Evolutionary conservation across 1,139 yeast genomes (phyloP), one percentile per base, ranked within the genome.

Genomic region (Wickerhamomyces sp.): DNA sequence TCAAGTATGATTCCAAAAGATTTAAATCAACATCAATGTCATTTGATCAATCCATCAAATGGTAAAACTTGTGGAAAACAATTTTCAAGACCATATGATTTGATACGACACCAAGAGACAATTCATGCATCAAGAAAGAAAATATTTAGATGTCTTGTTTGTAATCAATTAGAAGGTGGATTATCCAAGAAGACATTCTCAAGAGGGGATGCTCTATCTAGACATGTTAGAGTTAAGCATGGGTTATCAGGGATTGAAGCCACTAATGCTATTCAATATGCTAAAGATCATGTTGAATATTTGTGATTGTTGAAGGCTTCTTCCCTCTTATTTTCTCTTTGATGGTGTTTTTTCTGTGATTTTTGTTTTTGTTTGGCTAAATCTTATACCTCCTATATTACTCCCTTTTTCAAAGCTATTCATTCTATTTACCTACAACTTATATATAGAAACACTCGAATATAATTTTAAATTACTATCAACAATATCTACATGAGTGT

Each of bases 101-200:
- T 93, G 60, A 85, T 91, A 31, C 79, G 99, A 58, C 98, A 93
- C 65, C 96, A 91, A 67, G 96, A 93, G 62, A 91, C 98, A 0
- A 93, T 93, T 45, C 99, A 93, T 65, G 93, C 97, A 2, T 75
- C 86, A 45, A 86, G 84, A 65, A 85, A 93, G 66, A 86, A 86
- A 59, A 79, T 87, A 44, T 93, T 84, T 71, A 83, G 86, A 61
- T 93, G 99, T 65, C 83, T 82, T 60, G 82, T 85, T 37, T 93
- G 99, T 68, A 82, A 78, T 56, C 71, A 73, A 34, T 51, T 65
- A 13, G 71, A 69, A 35, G 63, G 64, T 34, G 70, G 68, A 36
- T 63, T 68, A 29, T 65, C 66, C 34, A 67, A 66, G 55, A 87
- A 93, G 67, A 89, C 95, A 2, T 93, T 93, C 62, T 86, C 96